A percentile compares a stretch with the other conserved stretches of the same genome.
Conservation (phyloP, 2,329 filamentous ascomycete genomes). For the Beauveria sp. region DNA sequence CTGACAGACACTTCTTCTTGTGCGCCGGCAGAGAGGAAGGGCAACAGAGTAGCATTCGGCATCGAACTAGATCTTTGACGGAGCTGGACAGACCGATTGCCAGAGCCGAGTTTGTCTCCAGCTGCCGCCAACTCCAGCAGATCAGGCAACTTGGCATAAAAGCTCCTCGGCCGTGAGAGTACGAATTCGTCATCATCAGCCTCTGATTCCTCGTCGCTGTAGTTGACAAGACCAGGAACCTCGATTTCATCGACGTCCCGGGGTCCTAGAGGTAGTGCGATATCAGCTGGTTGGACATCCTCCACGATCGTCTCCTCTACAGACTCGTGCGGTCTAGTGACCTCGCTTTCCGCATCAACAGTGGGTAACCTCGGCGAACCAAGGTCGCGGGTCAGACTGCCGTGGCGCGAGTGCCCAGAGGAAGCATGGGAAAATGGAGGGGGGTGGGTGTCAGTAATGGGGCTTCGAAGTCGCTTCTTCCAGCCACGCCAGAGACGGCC, state of each 20-base stretch:
- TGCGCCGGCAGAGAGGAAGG: slow-evolving; percentile 3
- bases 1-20: not conserved
- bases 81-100: slow-evolving; percentile 25
- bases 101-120: slow-evolving; percentile 26
- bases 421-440: slow-evolving; percentile 42
- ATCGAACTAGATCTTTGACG: slow-evolving; percentile 43
- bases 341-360: slow-evolving; percentile 11
- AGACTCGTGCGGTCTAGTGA: slow-evolving; percentile 13
- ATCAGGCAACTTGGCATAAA: slow-evolving; percentile 17
- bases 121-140: slow-evolving; percentile 12
- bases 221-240: slow-evolving; percentile 57
- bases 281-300: slow-evolving; percentile 28
- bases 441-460: slow-evolving; percentile 39
- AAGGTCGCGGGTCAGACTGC: slow-evolving; percentile 31
- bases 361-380: slow-evolving; percentile 22
- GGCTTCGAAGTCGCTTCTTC: slow-evolving; percentile 73
- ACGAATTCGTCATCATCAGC: slow-evolving; percentile 29
- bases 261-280: slow-evolving; percentile 61
- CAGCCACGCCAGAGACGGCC: slow-evolving; percentile 90
- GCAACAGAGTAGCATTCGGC: slow-evolving; percentile 28
- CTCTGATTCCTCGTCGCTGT: slow-evolving; percentile 55
- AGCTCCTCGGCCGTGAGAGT: slow-evolving; percentile 39
- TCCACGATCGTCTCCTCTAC: slow-evolving; percentile 17
- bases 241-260: slow-evolving; percentile 76
- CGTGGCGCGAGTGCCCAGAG: slow-evolving; percentile 21